Percentiles rank a stretch among this genome's conserved stretches.
phyloP scores from a whole-genome alignment of 2,329 filamentous ascomycete genomes.

The Aspergillus glaucus region DNA sequence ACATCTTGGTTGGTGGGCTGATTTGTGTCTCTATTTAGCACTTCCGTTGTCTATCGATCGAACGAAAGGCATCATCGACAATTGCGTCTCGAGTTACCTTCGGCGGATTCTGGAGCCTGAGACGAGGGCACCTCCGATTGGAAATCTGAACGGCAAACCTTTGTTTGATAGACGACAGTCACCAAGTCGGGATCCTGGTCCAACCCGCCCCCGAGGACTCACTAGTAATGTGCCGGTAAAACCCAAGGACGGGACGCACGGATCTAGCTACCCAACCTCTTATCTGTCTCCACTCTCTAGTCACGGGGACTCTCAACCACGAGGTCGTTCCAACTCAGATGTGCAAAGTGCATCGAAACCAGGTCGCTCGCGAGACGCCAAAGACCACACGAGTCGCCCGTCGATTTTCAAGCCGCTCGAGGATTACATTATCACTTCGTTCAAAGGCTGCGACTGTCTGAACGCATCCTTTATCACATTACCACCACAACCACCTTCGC shows the following conservation, averaged over 20 bases:
- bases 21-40: conserved; percentile 22
- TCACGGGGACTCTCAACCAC: conserved; percentile 14
- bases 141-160: conserved; percentile 6
- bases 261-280: conserved; percentile 12
- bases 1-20: not conserved
- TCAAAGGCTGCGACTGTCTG: conserved; percentile 64
- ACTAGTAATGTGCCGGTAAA: conserved; percentile 4
- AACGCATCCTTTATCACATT: conserved; percentile 66
- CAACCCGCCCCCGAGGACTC: conserved; percentile 17
- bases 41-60: conserved; percentile 54
- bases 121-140: conserved; percentile 14
- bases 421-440: conserved; percentile 65
- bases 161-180: conserved; percentile 8
- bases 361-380: conserved; percentile 15
- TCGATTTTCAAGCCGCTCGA: conserved; percentile 69
- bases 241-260: not conserved
- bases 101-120: conserved; percentile 30
- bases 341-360: conserved; percentile 16
- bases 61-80: conserved; percentile 53
- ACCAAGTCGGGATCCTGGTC: conserved; percentile 8
- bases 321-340: conserved; percentile 26
- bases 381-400: conserved; percentile 37
- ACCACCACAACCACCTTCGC: conserved; percentile 40
- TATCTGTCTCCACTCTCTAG: conserved; percentile 4
- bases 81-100: conserved; percentile 49